Base-by-base conservation (phyloP, 768 basidiomycete species). In the Boletus rubropictus region DNA sequence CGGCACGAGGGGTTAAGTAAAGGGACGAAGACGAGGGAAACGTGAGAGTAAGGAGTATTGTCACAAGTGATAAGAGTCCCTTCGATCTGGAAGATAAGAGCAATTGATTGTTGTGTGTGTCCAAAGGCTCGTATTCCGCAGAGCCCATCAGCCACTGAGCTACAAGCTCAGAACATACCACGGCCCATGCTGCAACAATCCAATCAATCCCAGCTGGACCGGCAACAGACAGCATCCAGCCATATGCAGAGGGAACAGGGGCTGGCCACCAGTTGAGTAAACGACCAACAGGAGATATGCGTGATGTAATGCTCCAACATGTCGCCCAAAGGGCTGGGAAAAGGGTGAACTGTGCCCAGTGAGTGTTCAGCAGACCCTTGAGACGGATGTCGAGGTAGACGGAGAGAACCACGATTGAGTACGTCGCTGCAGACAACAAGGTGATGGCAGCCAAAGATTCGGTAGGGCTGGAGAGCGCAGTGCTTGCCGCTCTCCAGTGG, bases 101-200 rank as follows among this genome's bases (percentile, higher is more conserved):
- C 9, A 50, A 17, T 8, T 11, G 47, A 3, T 50, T 37, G 25
- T 4, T 4, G n/a, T 39, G 37, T 9, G 14, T 12, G 4, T 50
- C 58, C 48, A 49, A 31, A 0, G 31, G 17, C 12, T 62, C 64
- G 34, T 53, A 42, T 27, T 54, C 50, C 28, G 50, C 47, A 3
- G 53, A 52, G 5, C 74, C 77, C 63, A 88, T 81, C 37, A 79
- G 74, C 82, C 79, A 85, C 21, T 57, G 62, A 24, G 76, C 79
- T 7, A 76, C 58, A 2, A 68, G 55, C 52, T 83, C 76, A 7
- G 84, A 77, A 22, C 78, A 54, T 9, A 89, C 72, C 9, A 80
- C 78, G 5, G 86, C 85, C 83, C 84, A 91, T 7, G 79, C 81
- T n/a, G 77, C 88, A 7, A 77, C 73, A 22, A 84, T 61, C 84